Base-by-base conservation (phyloP, 306 rosid genomes). In the Quercus ilex region DNA sequence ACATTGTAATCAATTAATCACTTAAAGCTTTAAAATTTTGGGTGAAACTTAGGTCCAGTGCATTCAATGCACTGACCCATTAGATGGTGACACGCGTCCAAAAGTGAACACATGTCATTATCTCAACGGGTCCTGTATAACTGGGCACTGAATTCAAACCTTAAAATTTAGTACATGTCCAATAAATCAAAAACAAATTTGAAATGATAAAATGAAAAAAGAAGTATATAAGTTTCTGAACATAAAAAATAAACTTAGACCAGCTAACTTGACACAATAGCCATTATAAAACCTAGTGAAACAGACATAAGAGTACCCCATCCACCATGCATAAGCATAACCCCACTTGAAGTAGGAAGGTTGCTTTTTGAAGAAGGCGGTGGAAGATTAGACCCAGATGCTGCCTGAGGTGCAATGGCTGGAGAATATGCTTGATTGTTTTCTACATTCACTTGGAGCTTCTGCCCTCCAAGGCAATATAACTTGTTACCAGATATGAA, bases 401-500 rank as follows among this genome's bases (percentile, higher is more conserved):
- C 30, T 1, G 86, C 72, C 52, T 67, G 72, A 15, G 98, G 99
- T 3, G 91, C 83, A 3, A 41, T 4, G 19, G 88, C 76, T 0
- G 94, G 93, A 0, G 94, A 87, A 49, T 77, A 74, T 18, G 83
- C 46, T 25, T 71, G 83, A 43, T 83, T 77, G 26, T 57, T 78
- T 23, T 88, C 78, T 3, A 90, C 97, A 55, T 82, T 85, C 15
- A 86, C 83, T 52, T 77, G 88, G 28, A 95, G 85, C 87, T 91
- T 90, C 98, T 92, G 91, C 31, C 99, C 98, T 57, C 97, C 98
- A 49, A 95, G 90, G 82, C 99, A 95, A 62, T 86, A 77, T 60
- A 95, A 10, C 75, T 84, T 88, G 85, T 91, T 90, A 15, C 97
- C 96, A 65, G 88, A 67, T 46, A 93, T 88, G 83, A 92, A 95